Percentiles rank a stretch among this genome's conserved stretches.
phyloP scores from a whole-genome alignment of 768 basidiomycete genomes.

The Kondoa malvinella region DNA sequence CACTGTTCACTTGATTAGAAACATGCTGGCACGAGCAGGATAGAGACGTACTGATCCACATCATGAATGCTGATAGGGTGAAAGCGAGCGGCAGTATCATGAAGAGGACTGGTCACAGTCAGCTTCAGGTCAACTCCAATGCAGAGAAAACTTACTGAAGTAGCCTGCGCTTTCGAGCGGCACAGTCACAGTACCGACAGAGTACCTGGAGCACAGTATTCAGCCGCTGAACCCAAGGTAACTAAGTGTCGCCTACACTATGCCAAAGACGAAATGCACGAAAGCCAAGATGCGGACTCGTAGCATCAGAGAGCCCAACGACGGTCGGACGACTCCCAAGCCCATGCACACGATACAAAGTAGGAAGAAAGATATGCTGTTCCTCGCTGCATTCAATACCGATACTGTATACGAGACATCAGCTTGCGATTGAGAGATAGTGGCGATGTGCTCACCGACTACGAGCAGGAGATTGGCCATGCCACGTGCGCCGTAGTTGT shows the following conservation, averaged over 20 bases:
- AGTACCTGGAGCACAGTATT: constrained; percentile 42
- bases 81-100: constrained; percentile 90
- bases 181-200: constrained; percentile 83
- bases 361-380: constrained; percentile 74
- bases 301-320: constrained; percentile 65
- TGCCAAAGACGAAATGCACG: constrained; percentile 83
- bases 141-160: constrained; percentile 30
- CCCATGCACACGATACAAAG: constrained; percentile 82
- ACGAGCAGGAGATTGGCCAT: constrained; percentile 75
- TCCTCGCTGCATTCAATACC: constrained; percentile 85
- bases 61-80: constrained; percentile 82
- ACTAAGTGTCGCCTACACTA: constrained; percentile 38
- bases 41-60: constrained; percentile 64
- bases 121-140: constrained; percentile 26
- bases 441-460: constrained; percentile 48
- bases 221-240: neutral
- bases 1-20: constrained; percentile 10
- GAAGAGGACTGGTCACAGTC: constrained; percentile 41
- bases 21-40: neutral
- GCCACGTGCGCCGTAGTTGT: constrained; percentile 37
- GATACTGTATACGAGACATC: constrained; percentile 43
- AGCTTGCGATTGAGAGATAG: neutral
- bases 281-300: constrained; percentile 63
- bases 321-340: constrained; percentile 75
- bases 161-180: constrained; percentile 80